Base-by-base conservation (phyloP, 306 rosid genomes). In the Cucumis cinereus region DNA sequence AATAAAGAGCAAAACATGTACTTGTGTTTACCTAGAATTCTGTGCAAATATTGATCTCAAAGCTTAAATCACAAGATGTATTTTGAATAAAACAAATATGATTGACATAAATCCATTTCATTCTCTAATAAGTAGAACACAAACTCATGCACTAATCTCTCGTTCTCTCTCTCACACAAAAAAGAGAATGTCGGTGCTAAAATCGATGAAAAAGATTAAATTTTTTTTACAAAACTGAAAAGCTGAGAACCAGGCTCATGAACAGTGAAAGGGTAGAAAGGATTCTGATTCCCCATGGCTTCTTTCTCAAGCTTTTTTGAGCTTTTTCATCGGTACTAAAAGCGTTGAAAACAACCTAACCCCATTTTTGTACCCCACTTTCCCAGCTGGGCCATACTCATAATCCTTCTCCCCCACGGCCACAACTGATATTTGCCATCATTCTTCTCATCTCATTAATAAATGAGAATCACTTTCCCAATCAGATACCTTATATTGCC, bases 281-380 rank as follows among this genome's bases (percentile, higher is more conserved):
- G 74, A 68, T 68, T 68, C 74, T 68, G 74, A 68, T 68, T 68
- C 74, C 74, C n/a, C 74, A 68, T 68, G 36, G 74, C 36, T 43
- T 43, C 10, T 68, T 41, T 68, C 35, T 68, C 74, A 68, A 68
- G 55, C 74, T 68, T 68, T 68, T 68, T 23, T 68, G 36, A 22
- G 74, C 55, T 68, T 41, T 68, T 43, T 4, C 74, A 68, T 68
- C n/a, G 74, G 74, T 68, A 68, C 74, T 43, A 22, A 64, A 64
- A 67, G 73, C 73, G 30, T 67, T 67, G 73, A 62, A 62, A 62
- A 62, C 69, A 62, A 62, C 69, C 45, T 40, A 28, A 61, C 41
- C 41, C 12, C 68, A 61, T 30, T 61, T 15, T 16, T 14, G 20
- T 15, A 30, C 68, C 24, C 23, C 16, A 26, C 66, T 14, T 26